Base-by-base conservation (phyloP, 2,329 filamentous ascomycete species). In the Neonectria neomacrospora region DNA sequence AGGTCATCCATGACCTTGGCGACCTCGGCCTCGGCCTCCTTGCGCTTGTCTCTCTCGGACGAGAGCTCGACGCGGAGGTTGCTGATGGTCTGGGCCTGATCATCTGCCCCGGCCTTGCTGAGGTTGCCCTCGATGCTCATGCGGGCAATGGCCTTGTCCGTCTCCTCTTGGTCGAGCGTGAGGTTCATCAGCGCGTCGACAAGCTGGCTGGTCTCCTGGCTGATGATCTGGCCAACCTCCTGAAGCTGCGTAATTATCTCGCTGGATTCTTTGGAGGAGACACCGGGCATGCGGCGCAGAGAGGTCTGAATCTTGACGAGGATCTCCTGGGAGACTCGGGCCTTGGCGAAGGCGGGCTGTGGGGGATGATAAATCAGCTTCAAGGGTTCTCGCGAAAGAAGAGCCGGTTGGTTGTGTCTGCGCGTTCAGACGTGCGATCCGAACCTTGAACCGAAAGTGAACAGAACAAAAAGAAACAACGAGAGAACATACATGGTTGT, bases 101-200 rank as follows among this genome's bases (percentile, higher is more conserved):
- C 75, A 18, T 80, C 77, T 2, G 70, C 69, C 20, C 69, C 66
- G 3, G 77, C 78, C 62, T 78, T 77, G 45, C 72, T 68, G 12
- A 80, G 67, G 45, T 78, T 80, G 14, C 75, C 74, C 54, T 79
- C 78, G 58, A 80, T 75, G 55, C 77, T 77, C 76, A 80, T 77
- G 14, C 78, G 70, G 2, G 78, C 75, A 44, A 79, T 75, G 8
- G 77, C 75, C 70, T 77, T 77, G 58, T 79, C 76, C 1, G 76
- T 78, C 14, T 80, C 78, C 62, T 80, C 75, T 41, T 77, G 74
- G 59, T 80, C 78, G 9, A 80, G 74, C 5, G 70, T 73, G 41
- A 79, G 48, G 58, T 79, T 79, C 71, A 75, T 76, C 18, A 80
- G 65, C 4, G 78, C 77, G 37, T 80, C 76, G 10, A 80, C 77